Base-by-base conservation (phyloP, 495 filamentous ascomycete species). In the Podospora anserina region DNA sequence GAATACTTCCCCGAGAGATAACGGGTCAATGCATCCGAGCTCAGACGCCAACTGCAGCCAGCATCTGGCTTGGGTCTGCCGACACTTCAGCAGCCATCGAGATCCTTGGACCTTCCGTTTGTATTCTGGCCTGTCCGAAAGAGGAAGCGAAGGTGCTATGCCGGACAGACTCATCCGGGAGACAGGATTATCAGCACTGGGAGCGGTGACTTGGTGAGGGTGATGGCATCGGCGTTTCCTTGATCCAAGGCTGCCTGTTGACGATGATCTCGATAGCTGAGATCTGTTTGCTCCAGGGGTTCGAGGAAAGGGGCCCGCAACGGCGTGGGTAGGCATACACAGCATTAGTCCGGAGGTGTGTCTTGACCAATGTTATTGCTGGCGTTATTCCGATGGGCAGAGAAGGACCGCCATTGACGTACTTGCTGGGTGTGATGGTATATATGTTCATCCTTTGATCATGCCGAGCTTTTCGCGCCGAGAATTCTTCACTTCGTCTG, bases 381-480 rank as follows among this genome's bases (percentile, higher is more conserved):
- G 64, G n/a, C 53, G 18, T 39, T 49, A 27, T 58, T 18, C 55
- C 55, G 55, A 63, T 26, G n/a, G 18, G 16, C 15, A 44, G 18
- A 32, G 4, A 32, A 32, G 34, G 30, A n/a, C 16, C 30, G 32
- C 49, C 15, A 9, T 66, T 28, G 64, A 55, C 16, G 54, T 26
- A 44, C 6, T 15, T 26, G 18, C 5, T 61, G 39, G 27, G 18
- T 19, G 34, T 18, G 16, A 56, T 20, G 56, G 64, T 72, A 69
- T 72, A 72, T 72, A 72, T 67, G 66, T 28, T 59, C 59, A 49
- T 20, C 59, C 63, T 30, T 58, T 30, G 19, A 39, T 27, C 28
- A 53, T 30, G 27, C 58, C 63, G 63, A 63, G 49, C 19, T 19
- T 62, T 23, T 27, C 20, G 44, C 27, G 65, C 56, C 16, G 18